Conservation (phyloP, 208 protist species). For the Naegleria fowleri region DNA sequence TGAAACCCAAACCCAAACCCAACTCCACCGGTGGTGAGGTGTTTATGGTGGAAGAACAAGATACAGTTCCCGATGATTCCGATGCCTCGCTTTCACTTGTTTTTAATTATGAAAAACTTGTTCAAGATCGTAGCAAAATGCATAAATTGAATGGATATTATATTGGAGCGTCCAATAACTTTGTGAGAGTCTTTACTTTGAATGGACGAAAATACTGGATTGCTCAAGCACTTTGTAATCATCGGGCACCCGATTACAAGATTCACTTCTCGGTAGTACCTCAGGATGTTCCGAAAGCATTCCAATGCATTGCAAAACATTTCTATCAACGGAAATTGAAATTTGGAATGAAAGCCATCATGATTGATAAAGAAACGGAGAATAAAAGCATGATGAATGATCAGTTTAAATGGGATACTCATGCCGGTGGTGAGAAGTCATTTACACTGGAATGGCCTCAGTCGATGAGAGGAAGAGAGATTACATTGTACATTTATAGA, state of each 20-base stretch:
- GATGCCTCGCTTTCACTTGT: neutral
- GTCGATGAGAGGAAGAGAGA: neutral
- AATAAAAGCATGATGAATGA: neutral
- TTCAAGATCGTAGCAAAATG: neutral
- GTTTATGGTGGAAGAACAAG: neutral
- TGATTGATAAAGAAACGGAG: neutral
- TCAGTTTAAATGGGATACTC: neutral
- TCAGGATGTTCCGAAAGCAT: neutral
- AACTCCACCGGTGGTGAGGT: too few relatives aligned
- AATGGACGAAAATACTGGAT: neutral
- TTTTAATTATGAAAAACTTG: neutral
- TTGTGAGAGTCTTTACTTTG: neutral
- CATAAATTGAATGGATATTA: neutral
- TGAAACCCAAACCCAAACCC: too few relatives aligned
- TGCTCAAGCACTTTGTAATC: neutral
- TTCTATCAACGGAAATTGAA: neutral
- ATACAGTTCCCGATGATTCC: neutral
- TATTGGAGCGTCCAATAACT: neutral
- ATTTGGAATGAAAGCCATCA: constrained; percentile 11
- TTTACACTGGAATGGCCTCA: neutral
- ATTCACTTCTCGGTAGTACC: neutral
- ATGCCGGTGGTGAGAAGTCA: neutral
- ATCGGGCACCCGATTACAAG: neutral
- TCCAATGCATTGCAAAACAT: neutral
- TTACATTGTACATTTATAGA: constrained; percentile 6